phyloP scores from a whole-genome alignment of 1,284 basidiomycete species.

The Malassezia restricta region DNA sequence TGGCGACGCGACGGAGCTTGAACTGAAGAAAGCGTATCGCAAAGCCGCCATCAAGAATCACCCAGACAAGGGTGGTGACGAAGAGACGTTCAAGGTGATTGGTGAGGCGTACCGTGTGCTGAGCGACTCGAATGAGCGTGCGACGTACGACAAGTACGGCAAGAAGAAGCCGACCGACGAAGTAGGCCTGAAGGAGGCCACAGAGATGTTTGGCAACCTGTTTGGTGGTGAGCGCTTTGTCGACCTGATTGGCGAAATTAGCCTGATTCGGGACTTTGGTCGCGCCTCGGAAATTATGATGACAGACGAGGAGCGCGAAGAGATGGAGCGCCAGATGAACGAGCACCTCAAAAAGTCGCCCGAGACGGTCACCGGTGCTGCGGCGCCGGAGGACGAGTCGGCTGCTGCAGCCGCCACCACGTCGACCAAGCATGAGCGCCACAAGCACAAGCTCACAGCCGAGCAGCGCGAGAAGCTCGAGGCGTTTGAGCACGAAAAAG shows the following conservation, averaged over 20 bases:
- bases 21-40: constrained; percentile 88
- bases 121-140: constrained; percentile 60
- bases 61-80: constrained; percentile 45
- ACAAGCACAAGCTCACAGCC: constrained; percentile 55
- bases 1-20: constrained; percentile 53
- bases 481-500: constrained; percentile 44
- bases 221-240: constrained; percentile 46
- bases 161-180: constrained; percentile 52
- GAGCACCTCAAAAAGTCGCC: constrained; percentile 22
- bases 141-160: constrained; percentile 89
- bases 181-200: constrained; percentile 44
- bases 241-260: constrained; percentile 46
- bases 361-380: constrained; percentile 16
- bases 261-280: constrained; percentile 45
- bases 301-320: constrained; percentile 80
- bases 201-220: constrained; percentile 46
- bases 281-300: constrained; percentile 49
- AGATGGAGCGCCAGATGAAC: constrained; percentile 62
- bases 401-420: constrained; percentile 25
- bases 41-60: constrained; percentile 83
- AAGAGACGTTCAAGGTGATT: constrained; percentile 36
- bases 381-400: constrained; percentile 5
- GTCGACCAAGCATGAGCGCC: constrained; percentile 49
- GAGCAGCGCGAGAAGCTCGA: constrained; percentile 55
- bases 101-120: constrained; percentile 55